Base-by-base conservation (phyloP, 352 stramenopile genomes). In the Pythium rhizo-oryzae region DNA sequence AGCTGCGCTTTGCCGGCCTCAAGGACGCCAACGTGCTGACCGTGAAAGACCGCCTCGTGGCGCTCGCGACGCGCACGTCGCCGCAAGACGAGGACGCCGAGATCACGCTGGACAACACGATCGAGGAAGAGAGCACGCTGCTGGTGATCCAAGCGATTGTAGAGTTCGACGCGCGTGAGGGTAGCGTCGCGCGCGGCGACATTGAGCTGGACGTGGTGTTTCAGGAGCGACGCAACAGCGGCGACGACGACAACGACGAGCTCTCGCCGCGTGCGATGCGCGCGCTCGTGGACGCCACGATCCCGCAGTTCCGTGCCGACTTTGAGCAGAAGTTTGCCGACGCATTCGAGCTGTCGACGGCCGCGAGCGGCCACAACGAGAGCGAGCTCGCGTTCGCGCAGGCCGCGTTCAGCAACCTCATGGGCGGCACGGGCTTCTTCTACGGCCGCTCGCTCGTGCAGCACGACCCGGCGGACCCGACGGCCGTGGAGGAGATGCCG, bases 391-490 rank as follows among this genome's bases (percentile, higher is more conserved):
- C 72, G 13, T 93, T 96, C 62, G 91, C 89, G 0, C 81, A 94
- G 62, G 88, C 89, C 4, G 91, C 88, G 35, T 89, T 98, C 69
- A 93, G 87, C 52, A 97, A 97, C 52, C 75, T 97, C 35, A 78
- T 98, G 25, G 94, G 91, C 24, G 92, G 94, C 16, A 89, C 92
- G 15, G 85, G 91, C 18, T 98, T 90, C 75, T 98, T 98, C 59
- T 91, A 96, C 59, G 94, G 94, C 44, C 92, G 81, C 33, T 91
- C 83, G 24, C 61, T 92, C 30, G 76, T 95, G 30, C 76, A 95
- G 54, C 77, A 86, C 59, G 80, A 91, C 46, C 73, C 81, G 1
- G 57, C 72, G 18, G 75, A 76, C 13, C 60, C 74, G 12, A 57
- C 68, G 7, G 57, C 77, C 1, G 37, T 91, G 8, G 54, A 77